phyloP scores from a whole-genome alignment of 2,329 filamentous ascomycete species.

The Diplodia corticola region DNA sequence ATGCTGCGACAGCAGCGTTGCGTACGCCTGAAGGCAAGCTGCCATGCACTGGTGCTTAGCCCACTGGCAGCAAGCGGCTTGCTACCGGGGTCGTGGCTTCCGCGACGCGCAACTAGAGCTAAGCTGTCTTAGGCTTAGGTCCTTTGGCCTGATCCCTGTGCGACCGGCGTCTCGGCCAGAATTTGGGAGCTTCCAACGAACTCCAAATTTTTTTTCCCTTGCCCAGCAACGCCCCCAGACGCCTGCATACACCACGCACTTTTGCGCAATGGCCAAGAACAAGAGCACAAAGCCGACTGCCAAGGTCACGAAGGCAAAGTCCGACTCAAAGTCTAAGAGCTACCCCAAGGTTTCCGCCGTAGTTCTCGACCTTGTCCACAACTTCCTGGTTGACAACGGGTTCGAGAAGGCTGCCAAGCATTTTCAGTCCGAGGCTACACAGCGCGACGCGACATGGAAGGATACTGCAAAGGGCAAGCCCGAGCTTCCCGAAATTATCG shows the following conservation, averaged over 20 bases:
- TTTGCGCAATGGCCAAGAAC: slow-evolving; percentile 19
- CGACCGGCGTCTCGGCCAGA: background rate
- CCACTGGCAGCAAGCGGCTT: slow-evolving; percentile 9
- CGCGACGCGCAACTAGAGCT: slow-evolving; percentile 2
- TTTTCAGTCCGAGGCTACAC: slow-evolving; percentile 28
- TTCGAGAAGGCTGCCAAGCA: slow-evolving; percentile 35
- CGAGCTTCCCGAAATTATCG: slow-evolving; percentile 30
- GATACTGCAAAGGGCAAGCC: slow-evolving; percentile 27
- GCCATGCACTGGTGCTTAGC: slow-evolving; percentile 8
- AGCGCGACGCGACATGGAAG: slow-evolving; percentile 16
- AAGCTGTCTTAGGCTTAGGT: background rate
- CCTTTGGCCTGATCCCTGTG: slow-evolving; percentile 4
- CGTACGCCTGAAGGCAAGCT: slow-evolving; percentile 15
- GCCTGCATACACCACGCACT: background rate
- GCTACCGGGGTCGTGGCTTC: slow-evolving; percentile 12
- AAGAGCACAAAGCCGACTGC: slow-evolving; percentile 16
- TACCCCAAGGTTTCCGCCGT: slow-evolving; percentile 28
- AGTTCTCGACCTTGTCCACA: slow-evolving; percentile 36
- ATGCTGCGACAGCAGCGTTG: slow-evolving; percentile 5
- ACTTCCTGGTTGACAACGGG: slow-evolving; percentile 38
- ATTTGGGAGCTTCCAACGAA: slow-evolving; percentile 11
- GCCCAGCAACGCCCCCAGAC: no score
- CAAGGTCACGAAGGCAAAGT: slow-evolving; percentile 14
- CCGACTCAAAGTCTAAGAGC: slow-evolving; percentile 14
- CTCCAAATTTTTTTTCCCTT: background rate